Evolutionary conservation across 805 yeast species (phyloP), one percentile per base, ranked within the genome.

Genomic region (Candida ortonii): DNA sequence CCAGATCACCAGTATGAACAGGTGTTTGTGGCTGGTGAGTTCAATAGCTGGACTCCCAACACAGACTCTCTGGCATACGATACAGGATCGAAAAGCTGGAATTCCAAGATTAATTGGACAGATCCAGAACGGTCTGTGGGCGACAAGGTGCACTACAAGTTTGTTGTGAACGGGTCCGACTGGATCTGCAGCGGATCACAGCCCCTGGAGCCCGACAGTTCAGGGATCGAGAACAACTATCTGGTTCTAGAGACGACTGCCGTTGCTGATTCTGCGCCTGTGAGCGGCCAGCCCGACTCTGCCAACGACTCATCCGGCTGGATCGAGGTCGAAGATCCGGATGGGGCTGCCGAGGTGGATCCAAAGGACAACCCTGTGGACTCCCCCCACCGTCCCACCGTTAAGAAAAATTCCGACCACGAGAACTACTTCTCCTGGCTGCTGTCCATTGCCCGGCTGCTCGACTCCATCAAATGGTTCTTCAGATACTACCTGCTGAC

Each of bases 141-240:
- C 27, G 44, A 41, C 13, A 51, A 50, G 28, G 30, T 53, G 23
- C 27, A 37, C 13, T 59, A 55, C 41, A 59, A 59, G 30, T 59
- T 52, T 33, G 55, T 59, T 5, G 43, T 50, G 13, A 45, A 56
- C 33, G 52, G 44, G 2, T 20, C 30, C 3, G 37, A 43, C 9
- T 59, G 64, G 64, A 34, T 55, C 10, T 52, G 53, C 36, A 50
- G 55, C 36, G 25, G 23, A 6, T 12, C 31, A 7, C 34, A 43
- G 22, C 48, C 51, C 1, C 27, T 34, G 5, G 62, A 55, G 33
- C 28, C 29, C 1, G 62, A 58, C 33, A 46, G 14, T 3, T 28
- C 35, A 6, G 61, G 62, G 0, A 54, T 46, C 21, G 43, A 44
- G 17, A 59, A 59, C 30, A 59, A 59, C 39, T 27, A 34, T 9